Conservation (phyloP, 2,329 filamentous ascomycete genomes). For the Alternaria ethzedia region DNA sequence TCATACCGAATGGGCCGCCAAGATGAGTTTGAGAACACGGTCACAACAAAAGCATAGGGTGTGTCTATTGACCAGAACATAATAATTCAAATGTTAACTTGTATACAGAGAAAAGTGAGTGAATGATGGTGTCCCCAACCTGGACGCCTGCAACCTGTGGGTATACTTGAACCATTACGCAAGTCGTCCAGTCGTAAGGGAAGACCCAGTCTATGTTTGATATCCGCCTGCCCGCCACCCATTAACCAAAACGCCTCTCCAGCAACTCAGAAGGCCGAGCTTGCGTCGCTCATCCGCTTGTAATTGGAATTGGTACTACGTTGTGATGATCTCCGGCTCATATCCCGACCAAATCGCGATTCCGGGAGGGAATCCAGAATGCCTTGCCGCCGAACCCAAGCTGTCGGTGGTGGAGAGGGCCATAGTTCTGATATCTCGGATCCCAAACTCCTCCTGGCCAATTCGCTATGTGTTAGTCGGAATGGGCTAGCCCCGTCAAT, state of each 20-base stretch:
- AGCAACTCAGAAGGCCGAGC: not conserved
- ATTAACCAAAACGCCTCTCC: slow-evolving; percentile 2
- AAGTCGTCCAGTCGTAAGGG: slow-evolving; percentile 7
- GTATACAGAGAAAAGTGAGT: slow-evolving; percentile 32
- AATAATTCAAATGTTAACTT: slow-evolving; percentile 29
- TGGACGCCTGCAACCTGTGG: slow-evolving; percentile 14
- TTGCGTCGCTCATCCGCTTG: not conserved
- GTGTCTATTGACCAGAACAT: slow-evolving; percentile 25
- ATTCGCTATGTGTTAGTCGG: slow-evolving; percentile 36
- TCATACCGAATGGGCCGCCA: not conserved
- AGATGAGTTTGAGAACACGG: not conserved
- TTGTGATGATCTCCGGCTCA: not conserved
- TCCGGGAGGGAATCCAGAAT: not conserved
- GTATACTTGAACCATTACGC: slow-evolving; percentile 25
- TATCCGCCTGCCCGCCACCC: not conserved
- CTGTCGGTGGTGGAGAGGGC: slow-evolving; percentile 24
- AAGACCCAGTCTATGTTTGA: not conserved
- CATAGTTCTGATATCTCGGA: slow-evolving; percentile 23
- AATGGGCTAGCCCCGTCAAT: slow-evolving; percentile 40
- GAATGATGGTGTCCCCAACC: slow-evolving; percentile 10
- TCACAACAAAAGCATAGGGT: slow-evolving; percentile 17
- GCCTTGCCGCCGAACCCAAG: slow-evolving; percentile 12
- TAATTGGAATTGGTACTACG: not conserved
- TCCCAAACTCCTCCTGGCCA: slow-evolving; percentile 26
- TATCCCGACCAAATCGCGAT: slow-evolving; percentile 6